These are phyloP conservation scores for Carallia pectinifolia DNA, from an alignment of 345 rosid species.

Conservation along the genomic window DNA sequence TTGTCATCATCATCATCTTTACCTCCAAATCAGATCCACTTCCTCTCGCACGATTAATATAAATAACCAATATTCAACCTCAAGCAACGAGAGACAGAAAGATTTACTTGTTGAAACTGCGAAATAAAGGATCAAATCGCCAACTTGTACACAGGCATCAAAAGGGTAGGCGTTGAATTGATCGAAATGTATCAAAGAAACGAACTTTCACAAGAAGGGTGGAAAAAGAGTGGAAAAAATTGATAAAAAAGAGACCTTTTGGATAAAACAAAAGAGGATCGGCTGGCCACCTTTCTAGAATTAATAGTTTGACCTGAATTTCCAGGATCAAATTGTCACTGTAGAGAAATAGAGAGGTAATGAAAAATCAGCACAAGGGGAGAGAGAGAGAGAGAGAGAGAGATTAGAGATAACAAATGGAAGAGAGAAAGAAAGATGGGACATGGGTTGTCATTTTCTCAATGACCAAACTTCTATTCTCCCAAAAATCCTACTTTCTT, in stretches of 20 bases:
- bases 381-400: neutral
- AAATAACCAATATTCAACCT: constrained; percentile 4
- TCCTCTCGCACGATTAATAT: neutral
- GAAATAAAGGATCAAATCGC: neutral
- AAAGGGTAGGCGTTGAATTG: constrained; percentile 14
- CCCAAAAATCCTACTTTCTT: constrained; percentile 3
- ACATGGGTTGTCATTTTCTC: constrained; percentile 19
- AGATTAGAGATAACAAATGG: neutral
- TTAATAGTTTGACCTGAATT: neutral
- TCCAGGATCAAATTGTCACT: neutral
- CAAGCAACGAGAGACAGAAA: neutral
- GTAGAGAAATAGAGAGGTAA: neutral
- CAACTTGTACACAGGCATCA: neutral
- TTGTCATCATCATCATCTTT: constrained; percentile 39
- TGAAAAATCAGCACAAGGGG: neutral
- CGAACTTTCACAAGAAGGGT: neutral
- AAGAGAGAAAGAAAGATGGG: constrained; percentile 2
- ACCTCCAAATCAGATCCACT: constrained; percentile 14
- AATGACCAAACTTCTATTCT: neutral
- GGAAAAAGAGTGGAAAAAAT: neutral
- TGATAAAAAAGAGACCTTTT: neutral
- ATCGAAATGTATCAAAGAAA: neutral
- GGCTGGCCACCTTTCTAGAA: neutral
- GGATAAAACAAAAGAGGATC: neutral
- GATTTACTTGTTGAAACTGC: neutral